Conservation (phyloP, 176 grass and related monocot species). For the Oryza meyeriana region DNA sequence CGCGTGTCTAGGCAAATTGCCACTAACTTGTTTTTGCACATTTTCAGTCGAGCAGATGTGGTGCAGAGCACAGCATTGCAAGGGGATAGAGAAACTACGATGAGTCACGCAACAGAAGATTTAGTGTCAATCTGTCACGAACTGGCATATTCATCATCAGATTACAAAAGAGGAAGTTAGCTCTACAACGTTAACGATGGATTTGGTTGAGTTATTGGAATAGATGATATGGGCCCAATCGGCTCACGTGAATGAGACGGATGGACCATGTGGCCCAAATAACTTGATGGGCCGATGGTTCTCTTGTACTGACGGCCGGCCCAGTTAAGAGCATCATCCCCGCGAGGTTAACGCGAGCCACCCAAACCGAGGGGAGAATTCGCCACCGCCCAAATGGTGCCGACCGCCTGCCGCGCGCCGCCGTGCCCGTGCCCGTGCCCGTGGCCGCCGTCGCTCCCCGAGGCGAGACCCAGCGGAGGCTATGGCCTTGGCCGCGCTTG, state of each 20-base stretch:
- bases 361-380: neutral
- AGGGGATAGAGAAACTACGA: no score
- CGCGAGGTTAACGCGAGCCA: neutral
- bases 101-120: no score
- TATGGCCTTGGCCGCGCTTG: neutral
- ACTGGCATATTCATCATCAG: no score
- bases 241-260: no score
- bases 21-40: no score
- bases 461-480: neutral
- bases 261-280: neutral
- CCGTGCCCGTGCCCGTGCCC: conserved; percentile 17
- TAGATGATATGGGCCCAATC: no score
- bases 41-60: no score
- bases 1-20: no score
- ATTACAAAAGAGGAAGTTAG: neutral
- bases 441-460: neutral
- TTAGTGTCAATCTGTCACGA: no score
- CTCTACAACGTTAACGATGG: neutral
- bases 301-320: neutral
- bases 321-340: conserved; percentile 3
- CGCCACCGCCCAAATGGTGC: conserved; percentile 36
- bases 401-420: conserved; percentile 22
- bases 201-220: neutral
- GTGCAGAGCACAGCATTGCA: no score
- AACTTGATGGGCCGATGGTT: neutral